Percentiles rank a stretch among this genome's conserved stretches.
Conservation (phyloP, 1,284 basidiomycete species). For the Fomitiporia mediterranea region DNA sequence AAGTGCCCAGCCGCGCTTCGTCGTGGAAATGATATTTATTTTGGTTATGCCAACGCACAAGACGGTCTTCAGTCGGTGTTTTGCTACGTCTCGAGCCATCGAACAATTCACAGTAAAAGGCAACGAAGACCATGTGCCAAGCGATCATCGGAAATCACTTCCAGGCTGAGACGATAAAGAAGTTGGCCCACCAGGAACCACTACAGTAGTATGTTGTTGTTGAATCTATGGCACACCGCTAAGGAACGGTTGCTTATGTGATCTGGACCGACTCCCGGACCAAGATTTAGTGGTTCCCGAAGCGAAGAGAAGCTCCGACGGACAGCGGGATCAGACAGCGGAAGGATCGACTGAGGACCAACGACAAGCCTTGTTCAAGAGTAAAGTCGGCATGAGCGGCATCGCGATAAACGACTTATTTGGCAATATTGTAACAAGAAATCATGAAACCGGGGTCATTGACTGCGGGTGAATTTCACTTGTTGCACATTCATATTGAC, state of each 20-base stretch:
- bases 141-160: too few relatives aligned
- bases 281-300: background rate
- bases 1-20: background rate
- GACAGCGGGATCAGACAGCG: background rate
- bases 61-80: slow-evolving; percentile 4
- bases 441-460: too few relatives aligned
- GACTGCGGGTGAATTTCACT: too few relatives aligned
- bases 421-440: background rate
- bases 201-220: too few relatives aligned
- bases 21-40: background rate
- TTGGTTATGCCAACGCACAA: slow-evolving; percentile 2
- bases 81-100: too few relatives aligned
- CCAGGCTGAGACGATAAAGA: too few relatives aligned
- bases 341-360: slow-evolving; percentile 2
- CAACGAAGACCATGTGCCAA: too few relatives aligned
- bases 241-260: background rate
- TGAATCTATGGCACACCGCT: background rate
- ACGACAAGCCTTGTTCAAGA: background rate
- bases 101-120: too few relatives aligned
- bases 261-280: background rate
- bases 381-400: background rate
- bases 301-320: slow-evolving; percentile 7
- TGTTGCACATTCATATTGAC: background rate
- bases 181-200: too few relatives aligned
- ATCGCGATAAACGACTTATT: background rate